These are phyloP conservation scores for Tetracentron sinense DNA, from an alignment of 164 flowering plant species.

Conservation along the genomic window DNA sequence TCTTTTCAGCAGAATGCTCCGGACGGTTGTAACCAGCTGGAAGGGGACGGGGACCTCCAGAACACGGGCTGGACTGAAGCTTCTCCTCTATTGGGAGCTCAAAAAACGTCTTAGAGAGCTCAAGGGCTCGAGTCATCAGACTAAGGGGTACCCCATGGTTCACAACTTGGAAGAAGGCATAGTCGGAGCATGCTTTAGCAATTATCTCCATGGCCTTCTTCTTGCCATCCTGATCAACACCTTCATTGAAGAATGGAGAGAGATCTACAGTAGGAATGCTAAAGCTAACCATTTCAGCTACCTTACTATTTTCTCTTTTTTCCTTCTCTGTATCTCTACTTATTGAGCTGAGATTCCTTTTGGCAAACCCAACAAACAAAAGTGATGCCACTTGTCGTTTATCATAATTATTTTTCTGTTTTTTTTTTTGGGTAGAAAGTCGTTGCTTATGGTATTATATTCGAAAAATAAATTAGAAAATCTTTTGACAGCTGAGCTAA, in stretches of 20 bases:
- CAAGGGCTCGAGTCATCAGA: slow-evolving; percentile 22
- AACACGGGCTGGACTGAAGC: slow-evolving; percentile 16
- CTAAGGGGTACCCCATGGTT: slow-evolving; percentile 27
- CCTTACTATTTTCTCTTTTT: too few relatives aligned
- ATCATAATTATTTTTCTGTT: too few relatives aligned
- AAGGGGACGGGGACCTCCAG: slow-evolving; percentile 14
- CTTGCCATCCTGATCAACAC: slow-evolving; percentile 17
- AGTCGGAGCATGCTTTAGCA: slow-evolving; percentile 19
- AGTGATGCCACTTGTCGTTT: too few relatives aligned
- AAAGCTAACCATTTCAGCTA: neutral
- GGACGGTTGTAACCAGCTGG: slow-evolving; percentile 23
- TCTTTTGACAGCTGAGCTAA: too few relatives aligned
- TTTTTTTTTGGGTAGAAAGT: too few relatives aligned
- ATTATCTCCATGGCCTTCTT: slow-evolving; percentile 18
- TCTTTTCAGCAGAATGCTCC: slow-evolving; percentile 11
- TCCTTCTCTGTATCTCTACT: too few relatives aligned
- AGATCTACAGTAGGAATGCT: slow-evolving; percentile 21
- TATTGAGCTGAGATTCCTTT: too few relatives aligned
- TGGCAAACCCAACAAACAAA: too few relatives aligned
- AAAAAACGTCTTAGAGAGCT: slow-evolving; percentile 24
- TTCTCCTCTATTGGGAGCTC: slow-evolving; percentile 23
- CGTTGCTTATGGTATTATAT: too few relatives aligned
- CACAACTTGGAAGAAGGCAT: slow-evolving; percentile 28
- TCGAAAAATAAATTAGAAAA: too few relatives aligned
- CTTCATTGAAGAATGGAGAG: slow-evolving; percentile 18